Percentiles rank a stretch among this genome's conserved stretches.
phyloP scores from a whole-genome alignment of 495 filamentous ascomycete species.

The Xylaria nigripes region DNA sequence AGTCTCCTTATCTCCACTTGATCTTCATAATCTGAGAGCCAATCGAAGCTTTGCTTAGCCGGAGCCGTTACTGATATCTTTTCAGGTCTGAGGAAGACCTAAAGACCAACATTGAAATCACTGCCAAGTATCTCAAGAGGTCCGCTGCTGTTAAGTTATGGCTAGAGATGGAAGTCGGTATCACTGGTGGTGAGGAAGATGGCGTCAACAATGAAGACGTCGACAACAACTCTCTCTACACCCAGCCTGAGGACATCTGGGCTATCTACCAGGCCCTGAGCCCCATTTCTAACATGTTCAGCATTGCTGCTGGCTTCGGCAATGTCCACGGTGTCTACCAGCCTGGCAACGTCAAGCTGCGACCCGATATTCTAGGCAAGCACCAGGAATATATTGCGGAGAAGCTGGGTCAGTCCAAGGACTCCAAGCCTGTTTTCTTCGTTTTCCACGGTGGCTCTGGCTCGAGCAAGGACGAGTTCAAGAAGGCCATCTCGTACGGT shows the following conservation, averaged over 20 bases:
- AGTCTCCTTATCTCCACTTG: background rate
- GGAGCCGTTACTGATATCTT: background rate
- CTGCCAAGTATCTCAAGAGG: conserved; percentile 82
- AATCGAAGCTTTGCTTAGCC: background rate
- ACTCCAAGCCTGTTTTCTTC: conserved; percentile 92
- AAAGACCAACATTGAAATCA: conserved; percentile 84
- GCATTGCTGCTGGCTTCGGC: conserved; percentile 95
- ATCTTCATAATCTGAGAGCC: background rate
- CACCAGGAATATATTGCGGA: conserved; percentile 55
- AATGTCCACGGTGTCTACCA: conserved; percentile 99
- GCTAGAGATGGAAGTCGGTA: conserved; percentile 98
- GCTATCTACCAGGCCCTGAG: conserved; percentile 75
- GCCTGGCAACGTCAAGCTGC: conserved; percentile 92
- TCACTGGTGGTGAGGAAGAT: conserved; percentile 93
- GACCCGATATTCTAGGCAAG: conserved; percentile 87
- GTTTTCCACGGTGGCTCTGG: conserved; percentile 99
- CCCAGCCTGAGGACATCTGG: conserved; percentile 91
- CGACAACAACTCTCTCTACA: conserved; percentile 95
- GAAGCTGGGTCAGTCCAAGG: conserved; percentile 33
- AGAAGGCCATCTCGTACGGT: conserved; percentile 77
- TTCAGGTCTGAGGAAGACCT: conserved; percentile 65
- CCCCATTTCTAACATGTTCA: conserved; percentile 86
- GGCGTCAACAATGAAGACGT: conserved; percentile 82
- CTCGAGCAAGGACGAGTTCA: conserved; percentile 79
- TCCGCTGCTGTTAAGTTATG: conserved; percentile 94